Conservation (phyloP, 768 basidiomycete species). For the Boletus rubroflammeus region DNA sequence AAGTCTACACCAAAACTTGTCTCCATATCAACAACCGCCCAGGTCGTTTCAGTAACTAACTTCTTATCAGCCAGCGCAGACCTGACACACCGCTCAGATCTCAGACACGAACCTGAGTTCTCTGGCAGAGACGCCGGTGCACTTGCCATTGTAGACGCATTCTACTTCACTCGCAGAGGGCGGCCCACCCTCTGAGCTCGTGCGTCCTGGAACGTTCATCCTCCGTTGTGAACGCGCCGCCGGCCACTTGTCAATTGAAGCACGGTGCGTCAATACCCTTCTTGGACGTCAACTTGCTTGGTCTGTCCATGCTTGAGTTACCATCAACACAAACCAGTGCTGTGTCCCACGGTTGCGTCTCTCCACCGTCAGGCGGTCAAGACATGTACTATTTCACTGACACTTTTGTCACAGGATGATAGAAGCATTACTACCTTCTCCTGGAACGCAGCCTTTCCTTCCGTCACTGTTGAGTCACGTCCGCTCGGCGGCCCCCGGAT, state of each 20-base stretch:
- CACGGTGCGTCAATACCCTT: not conserved
- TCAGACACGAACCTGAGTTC: too few species aligned
- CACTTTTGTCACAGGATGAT: slow-evolving; percentile 10
- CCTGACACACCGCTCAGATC: slow-evolving; percentile 1
- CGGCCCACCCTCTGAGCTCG: not conserved
- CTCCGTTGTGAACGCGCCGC: not conserved
- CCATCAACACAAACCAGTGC: slow-evolving; percentile 28
- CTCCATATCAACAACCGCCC: slow-evolving; percentile 21
- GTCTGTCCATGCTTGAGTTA: slow-evolving; percentile 5
- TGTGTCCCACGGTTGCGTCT: not conserved
- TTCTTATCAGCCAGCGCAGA: slow-evolving; percentile 2
- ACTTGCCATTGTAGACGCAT: too few species aligned
- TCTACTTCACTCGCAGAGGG: not conserved
- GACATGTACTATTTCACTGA: not conserved
- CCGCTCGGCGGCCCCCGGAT: slow-evolving; percentile 39
- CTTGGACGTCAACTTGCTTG: too few species aligned
- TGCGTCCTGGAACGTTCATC: not conserved
- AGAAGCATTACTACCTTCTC: slow-evolving; percentile 32
- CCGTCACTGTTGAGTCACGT: slow-evolving; percentile 47
- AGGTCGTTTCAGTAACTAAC: not conserved
- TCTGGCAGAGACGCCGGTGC: not conserved
- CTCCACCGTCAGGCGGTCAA: not conserved
- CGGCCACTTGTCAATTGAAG: slow-evolving; percentile 6
- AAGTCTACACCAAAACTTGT: not conserved
- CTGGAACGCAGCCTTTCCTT: slow-evolving; percentile 47